These are phyloP conservation scores for Malassezia yamatoensis DNA, from an alignment of 1,284 basidiomycete genomes.

Conservation along the genomic window DNA sequence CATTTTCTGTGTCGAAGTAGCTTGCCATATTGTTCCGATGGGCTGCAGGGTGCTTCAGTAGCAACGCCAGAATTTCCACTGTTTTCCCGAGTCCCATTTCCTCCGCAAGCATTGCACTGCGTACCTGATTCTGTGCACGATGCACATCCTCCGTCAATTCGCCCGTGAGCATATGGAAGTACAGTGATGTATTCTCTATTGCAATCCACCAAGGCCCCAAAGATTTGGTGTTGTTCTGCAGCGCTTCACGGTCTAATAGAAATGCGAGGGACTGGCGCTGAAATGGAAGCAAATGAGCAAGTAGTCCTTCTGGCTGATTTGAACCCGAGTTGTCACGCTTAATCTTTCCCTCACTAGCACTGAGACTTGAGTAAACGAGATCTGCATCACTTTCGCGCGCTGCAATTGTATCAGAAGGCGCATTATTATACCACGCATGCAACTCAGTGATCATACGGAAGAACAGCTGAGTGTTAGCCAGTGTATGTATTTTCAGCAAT, in stretches of 20 bases:
- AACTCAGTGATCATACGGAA: not conserved
- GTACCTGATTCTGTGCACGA: slow-evolving; percentile 11
- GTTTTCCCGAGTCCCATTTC: slow-evolving; percentile 51
- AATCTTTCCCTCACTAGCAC: slow-evolving; percentile 11
- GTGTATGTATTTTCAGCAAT: not conserved
- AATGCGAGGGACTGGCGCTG: slow-evolving; percentile 34
- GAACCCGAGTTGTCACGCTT: slow-evolving; percentile 14
- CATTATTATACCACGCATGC: not conserved
- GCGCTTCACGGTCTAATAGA: slow-evolving; percentile 35
- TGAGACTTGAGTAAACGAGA: slow-evolving; percentile 28
- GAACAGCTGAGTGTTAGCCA: not conserved
- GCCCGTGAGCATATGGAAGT: slow-evolving; percentile 28
- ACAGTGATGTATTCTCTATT: slow-evolving; percentile 16
- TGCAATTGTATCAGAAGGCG: not conserved
- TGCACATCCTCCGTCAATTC: slow-evolving; percentile 20
- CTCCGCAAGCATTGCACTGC: slow-evolving; percentile 42
- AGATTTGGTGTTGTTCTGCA: not conserved
- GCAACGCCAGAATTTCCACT: slow-evolving; percentile 46
- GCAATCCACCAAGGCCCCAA: slow-evolving; percentile 37
- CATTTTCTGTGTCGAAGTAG: slow-evolving; percentile 25
- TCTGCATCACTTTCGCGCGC: slow-evolving; percentile 12
- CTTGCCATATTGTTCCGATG: slow-evolving; percentile 3
- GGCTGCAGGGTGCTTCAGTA: slow-evolving; percentile 22
- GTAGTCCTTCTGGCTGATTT: slow-evolving; percentile 26
- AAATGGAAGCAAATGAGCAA: slow-evolving; percentile 33